Percentiles rank a stretch among this genome's conserved stretches.
Conservation (phyloP, 176 grass and related monocot species). For the Oryza glumipatula region DNA sequence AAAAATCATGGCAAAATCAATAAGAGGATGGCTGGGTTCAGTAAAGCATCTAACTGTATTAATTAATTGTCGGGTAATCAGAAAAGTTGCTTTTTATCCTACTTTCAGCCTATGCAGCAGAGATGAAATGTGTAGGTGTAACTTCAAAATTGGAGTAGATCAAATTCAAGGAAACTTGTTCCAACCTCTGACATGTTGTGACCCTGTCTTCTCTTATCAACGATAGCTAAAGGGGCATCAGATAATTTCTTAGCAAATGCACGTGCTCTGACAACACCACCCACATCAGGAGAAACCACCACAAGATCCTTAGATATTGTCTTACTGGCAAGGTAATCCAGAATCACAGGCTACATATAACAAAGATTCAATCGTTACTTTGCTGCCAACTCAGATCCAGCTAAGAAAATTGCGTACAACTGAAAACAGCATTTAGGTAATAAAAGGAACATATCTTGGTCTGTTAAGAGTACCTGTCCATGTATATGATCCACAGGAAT, state of each 20-base stretch:
- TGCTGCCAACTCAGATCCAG: neutral
- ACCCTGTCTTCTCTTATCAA: slow-evolving; percentile 98
- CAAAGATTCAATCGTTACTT: neutral
- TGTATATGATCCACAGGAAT: slow-evolving; percentile 95
- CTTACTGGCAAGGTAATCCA: slow-evolving; percentile 95
- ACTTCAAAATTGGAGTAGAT: neutral
- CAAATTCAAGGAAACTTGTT: neutral
- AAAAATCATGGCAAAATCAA: neutral
- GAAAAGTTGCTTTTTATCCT: neutral
- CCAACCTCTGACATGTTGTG: slow-evolving; percentile 87
- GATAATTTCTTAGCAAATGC: slow-evolving; percentile 92
- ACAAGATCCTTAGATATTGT: slow-evolving; percentile 88
- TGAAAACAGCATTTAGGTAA: neutral
- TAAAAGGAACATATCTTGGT: neutral
- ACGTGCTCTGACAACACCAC: slow-evolving; percentile 86
- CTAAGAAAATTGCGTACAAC: neutral
- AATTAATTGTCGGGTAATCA: neutral
- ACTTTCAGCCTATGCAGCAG: neutral
- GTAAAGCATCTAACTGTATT: neutral
- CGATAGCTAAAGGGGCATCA: slow-evolving; percentile 89
- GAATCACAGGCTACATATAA: slow-evolving; percentile 86
- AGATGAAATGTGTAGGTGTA: neutral
- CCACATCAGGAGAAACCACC: slow-evolving; percentile 97
- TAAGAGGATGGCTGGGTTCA: neutral
- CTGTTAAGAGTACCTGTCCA: slow-evolving; percentile 67